A percentile compares a stretch with the other conserved stretches of the same genome.
Conservation (phyloP, 1,139 yeast species). For the Geotrichum cucujoidarum region DNA sequence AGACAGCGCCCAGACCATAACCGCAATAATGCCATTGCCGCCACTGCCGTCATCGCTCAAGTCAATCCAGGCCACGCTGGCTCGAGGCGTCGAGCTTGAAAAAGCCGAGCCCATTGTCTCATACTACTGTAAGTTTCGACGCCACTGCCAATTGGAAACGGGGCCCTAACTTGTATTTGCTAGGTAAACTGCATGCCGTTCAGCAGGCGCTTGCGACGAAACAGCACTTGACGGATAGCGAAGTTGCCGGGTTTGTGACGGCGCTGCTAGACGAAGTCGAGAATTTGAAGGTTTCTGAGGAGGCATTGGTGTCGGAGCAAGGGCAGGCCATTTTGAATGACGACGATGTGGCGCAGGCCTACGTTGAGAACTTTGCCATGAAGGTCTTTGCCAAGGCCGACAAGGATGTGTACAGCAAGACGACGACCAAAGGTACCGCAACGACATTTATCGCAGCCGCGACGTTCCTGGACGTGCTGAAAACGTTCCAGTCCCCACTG, state of each 20-base stretch:
- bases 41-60: slow-evolving; percentile 2
- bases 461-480: slow-evolving; percentile 45
- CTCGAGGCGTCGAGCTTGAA: slow-evolving; percentile 16
- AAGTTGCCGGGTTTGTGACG: slow-evolving; percentile 55
- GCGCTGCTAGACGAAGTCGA: slow-evolving; percentile 63
- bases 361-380: slow-evolving; percentile 58
- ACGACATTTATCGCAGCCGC: slow-evolving; percentile 47
- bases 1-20: too few relatives aligned
- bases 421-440: slow-evolving; percentile 40
- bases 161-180: neutral
- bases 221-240: slow-evolving; percentile 50
- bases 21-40: slow-evolving; percentile 12
- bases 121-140: slow-evolving; percentile 11
- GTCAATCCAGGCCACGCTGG: slow-evolving; percentile 9
- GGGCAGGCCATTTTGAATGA: slow-evolving; percentile 51
- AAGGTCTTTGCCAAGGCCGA: slow-evolving; percentile 55
- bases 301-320: slow-evolving; percentile 30
- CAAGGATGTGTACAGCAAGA: slow-evolving; percentile 40
- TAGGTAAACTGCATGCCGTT: slow-evolving; percentile 49
- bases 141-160: too few relatives aligned
- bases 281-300: slow-evolving; percentile 38
- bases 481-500: slow-evolving; percentile 36
- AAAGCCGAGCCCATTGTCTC: slow-evolving; percentile 17
- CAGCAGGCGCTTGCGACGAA: slow-evolving; percentile 58
- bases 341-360: slow-evolving; percentile 51